These are phyloP conservation scores for Acanthamoeba divionensis DNA, from an alignment of 208 protist genomes.

Conservation along the genomic window DNA sequence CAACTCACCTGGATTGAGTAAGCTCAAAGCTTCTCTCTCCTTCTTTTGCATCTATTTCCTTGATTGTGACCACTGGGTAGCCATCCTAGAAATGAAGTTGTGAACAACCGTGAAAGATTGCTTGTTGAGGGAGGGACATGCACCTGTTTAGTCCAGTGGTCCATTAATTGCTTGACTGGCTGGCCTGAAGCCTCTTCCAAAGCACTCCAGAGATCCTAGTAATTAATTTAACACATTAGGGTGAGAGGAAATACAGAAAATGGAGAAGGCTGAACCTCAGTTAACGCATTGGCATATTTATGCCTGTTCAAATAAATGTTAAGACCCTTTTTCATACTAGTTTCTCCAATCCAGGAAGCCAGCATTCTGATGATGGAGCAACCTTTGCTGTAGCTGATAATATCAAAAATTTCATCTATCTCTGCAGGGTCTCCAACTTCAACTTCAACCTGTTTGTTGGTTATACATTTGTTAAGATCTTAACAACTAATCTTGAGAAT, in stretches of 20 bases:
- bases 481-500: constrained; percentile 81
- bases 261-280: constrained; percentile 88
- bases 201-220: constrained; percentile 90
- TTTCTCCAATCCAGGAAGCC: constrained; percentile 77
- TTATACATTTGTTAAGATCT: constrained; percentile 54
- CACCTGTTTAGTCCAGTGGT: constrained; percentile 90
- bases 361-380: constrained; percentile 60
- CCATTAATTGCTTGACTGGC: constrained; percentile 87
- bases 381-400: constrained; percentile 69
- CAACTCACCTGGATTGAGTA: not conserved
- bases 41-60: not conserved
- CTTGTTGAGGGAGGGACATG: constrained; percentile 81
- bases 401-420: constrained; percentile 80
- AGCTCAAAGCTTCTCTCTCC: not conserved
- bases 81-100: not conserved
- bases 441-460: constrained; percentile 86
- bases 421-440: constrained; percentile 88
- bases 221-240: not conserved
- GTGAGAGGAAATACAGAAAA: not conserved
- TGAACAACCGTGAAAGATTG: not conserved
- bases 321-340: constrained; percentile 87
- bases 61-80: constrained; percentile 30
- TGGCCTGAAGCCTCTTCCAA: constrained; percentile 83
- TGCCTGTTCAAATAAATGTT: constrained; percentile 90
- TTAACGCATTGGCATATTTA: constrained; percentile 89